Percentiles rank a stretch among this genome's conserved stretches.
phyloP scores from a whole-genome alignment of 768 basidiomycete genomes.

The Pulveroboletus sp. region DNA sequence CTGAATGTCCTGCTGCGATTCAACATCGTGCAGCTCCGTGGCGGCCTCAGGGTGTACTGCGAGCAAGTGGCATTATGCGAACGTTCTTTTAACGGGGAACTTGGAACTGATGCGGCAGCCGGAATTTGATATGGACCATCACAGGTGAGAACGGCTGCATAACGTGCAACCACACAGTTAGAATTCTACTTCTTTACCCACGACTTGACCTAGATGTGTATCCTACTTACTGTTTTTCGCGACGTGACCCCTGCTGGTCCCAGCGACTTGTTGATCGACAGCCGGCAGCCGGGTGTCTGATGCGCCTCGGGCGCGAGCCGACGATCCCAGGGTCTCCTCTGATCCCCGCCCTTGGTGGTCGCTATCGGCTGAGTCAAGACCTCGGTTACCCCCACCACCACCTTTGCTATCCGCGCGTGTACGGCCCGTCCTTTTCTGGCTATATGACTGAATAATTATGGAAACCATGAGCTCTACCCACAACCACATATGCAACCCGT shows the following conservation, averaged over 20 bases:
- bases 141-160: slow-evolving; percentile 19
- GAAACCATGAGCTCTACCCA: slow-evolving; percentile 11
- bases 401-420: slow-evolving; percentile 46
- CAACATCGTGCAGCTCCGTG: slow-evolving; percentile 17
- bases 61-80: slow-evolving; percentile 26
- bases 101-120: slow-evolving; percentile 7
- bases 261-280: slow-evolving; percentile 26
- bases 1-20: slow-evolving; percentile 36
- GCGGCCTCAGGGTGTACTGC: slow-evolving; percentile 21
- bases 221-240: slow-evolving; percentile 28
- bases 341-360: slow-evolving; percentile 33
- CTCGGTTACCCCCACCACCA: slow-evolving; percentile 37
- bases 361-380: slow-evolving; percentile 33
- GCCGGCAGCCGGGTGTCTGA: slow-evolving; percentile 52
- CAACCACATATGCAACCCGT: neutral
- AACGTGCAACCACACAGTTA: slow-evolving; percentile 18
- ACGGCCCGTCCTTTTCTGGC: slow-evolving; percentile 62
- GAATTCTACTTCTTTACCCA: slow-evolving; percentile 24
- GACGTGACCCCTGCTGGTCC: slow-evolving; percentile 16
- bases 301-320: slow-evolving; percentile 54
- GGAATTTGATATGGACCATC: slow-evolving; percentile 16
- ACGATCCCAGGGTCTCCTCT: slow-evolving; percentile 32
- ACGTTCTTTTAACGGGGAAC: slow-evolving; percentile 11
- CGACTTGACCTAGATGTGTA: slow-evolving; percentile 8
- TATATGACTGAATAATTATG: slow-evolving; percentile 55